These are phyloP conservation scores for Hysterium pulicare DNA, from an alignment of 2,329 filamentous ascomycete species.

Conservation along the genomic window DNA sequence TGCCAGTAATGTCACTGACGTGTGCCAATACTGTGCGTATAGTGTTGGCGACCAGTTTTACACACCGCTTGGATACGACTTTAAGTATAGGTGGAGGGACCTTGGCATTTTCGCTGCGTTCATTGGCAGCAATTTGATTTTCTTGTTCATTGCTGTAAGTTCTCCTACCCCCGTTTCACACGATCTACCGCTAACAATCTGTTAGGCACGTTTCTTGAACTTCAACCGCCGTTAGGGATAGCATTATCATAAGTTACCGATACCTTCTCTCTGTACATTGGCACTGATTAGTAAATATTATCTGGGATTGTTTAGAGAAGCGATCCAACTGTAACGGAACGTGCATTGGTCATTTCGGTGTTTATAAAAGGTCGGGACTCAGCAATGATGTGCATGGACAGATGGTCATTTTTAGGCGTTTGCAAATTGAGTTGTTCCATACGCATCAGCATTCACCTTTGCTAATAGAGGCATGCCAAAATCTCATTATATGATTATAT, in stretches of 20 bases:
- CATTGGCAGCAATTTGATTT: conserved; percentile 70
- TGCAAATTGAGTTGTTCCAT: too few relatives aligned
- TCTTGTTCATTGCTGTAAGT: conserved; percentile 57
- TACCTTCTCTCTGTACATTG: neutral
- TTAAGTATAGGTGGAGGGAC: conserved; percentile 72
- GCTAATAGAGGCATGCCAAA: too few relatives aligned
- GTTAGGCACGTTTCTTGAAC: conserved; percentile 42
- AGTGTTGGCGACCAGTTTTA: conserved; percentile 80
- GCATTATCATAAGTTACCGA: neutral
- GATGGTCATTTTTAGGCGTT: neutral
- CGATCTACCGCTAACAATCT: conserved; percentile 9
- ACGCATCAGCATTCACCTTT: too few relatives aligned
- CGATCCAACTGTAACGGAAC: neutral
- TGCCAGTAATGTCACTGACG: conserved; percentile 59
- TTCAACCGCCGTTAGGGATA: conserved; percentile 38
- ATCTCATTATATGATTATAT: too few relatives aligned
- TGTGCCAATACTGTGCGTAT: conserved; percentile 80
- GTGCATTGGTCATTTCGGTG: neutral
- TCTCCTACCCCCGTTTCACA: neutral
- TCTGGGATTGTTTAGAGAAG: neutral
- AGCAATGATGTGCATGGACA: neutral
- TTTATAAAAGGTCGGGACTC: neutral
- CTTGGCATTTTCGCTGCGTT: conserved; percentile 75
- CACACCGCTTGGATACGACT: conserved; percentile 62
- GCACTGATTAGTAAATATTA: neutral